Conservation (phyloP, 495 filamentous ascomycete species). For the Penicillium fimorum region DNA sequence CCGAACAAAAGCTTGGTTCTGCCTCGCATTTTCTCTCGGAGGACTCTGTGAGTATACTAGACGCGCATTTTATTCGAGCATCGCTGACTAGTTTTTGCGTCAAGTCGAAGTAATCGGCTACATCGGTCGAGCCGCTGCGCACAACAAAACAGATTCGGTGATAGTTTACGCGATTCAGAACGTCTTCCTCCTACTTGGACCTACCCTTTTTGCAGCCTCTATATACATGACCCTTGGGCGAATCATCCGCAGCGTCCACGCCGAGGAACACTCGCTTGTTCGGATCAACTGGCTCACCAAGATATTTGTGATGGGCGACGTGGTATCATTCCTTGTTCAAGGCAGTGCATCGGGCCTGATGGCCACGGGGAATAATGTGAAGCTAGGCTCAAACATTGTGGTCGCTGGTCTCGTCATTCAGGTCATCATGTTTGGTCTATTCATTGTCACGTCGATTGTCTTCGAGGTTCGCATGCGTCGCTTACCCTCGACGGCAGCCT, state of each 20-base stretch:
- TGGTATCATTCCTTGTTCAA: conserved; percentile 20
- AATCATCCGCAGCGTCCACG: conserved; percentile 39
- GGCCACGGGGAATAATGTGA: conserved; percentile 6
- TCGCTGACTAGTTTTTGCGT: conserved; percentile 9
- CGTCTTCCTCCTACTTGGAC: conserved; percentile 30
- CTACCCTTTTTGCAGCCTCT: conserved; percentile 45
- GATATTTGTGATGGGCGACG: conserved; percentile 24
- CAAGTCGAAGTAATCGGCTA: conserved; percentile 49
- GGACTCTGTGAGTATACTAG: conserved; percentile 22
- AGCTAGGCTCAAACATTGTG: conserved; percentile 20
- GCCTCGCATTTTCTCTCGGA: conserved; percentile 18
- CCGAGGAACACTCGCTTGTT: conserved; percentile 24
- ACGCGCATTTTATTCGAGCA: not conserved
- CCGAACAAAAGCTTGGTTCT: conserved; percentile 14
- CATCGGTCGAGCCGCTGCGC: conserved; percentile 29
- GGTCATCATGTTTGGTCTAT: conserved; percentile 37
- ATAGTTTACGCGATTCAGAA: conserved; percentile 24
- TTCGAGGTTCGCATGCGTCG: conserved; percentile 30
- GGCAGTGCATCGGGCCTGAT: conserved; percentile 8
- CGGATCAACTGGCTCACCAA: conserved; percentile 12
- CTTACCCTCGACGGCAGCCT: conserved; percentile 20
- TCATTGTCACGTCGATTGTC: conserved; percentile 28
- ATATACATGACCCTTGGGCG: conserved; percentile 53
- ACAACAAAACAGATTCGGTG: conserved; percentile 22
- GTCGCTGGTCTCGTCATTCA: conserved; percentile 35